Percentiles rank a stretch among this genome's conserved stretches.
phyloP scores from a whole-genome alignment of 441 rosid genomes.

The Monsonia emarginata region DNA sequence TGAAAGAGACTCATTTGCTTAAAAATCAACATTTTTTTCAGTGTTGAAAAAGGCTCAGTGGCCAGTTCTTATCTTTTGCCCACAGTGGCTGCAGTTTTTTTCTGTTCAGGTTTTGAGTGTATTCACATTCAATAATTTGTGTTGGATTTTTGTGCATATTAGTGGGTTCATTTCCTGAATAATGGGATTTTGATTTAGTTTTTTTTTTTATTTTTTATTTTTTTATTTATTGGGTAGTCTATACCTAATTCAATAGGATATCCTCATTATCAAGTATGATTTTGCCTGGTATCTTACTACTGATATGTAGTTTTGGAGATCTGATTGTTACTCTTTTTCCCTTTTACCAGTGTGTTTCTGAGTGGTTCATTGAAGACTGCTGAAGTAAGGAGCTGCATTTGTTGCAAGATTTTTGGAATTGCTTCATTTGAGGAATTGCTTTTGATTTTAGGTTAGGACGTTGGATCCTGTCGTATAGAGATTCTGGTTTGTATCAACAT shows the following conservation, averaged over 20 bases:
- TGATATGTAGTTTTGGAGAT: slow-evolving; percentile 18
- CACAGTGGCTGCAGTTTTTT: neutral
- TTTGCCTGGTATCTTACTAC: neutral
- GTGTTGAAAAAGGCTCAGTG: slow-evolving; percentile 1
- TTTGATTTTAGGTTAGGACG: slow-evolving; percentile 1
- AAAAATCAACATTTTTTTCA: slow-evolving; percentile 12
- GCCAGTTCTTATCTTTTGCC: no score
- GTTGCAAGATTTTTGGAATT: slow-evolving; percentile 12
- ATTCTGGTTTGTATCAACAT: slow-evolving; percentile 13
- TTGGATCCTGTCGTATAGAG: slow-evolving; percentile 3
- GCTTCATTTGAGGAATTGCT: slow-evolving; percentile 24
- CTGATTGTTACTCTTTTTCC: slow-evolving; percentile 9
- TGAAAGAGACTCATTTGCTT: slow-evolving; percentile 27
- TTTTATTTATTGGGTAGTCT: no score
- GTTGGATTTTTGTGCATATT: slow-evolving; percentile 5
- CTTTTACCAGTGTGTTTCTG: slow-evolving; percentile 10
- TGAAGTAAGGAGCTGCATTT: slow-evolving; percentile 16
- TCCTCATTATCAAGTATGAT: neutral
- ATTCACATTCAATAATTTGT: slow-evolving; percentile 15
- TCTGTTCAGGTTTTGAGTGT: neutral
- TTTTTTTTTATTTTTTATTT: no score
- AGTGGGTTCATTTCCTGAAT: slow-evolving; percentile 3
- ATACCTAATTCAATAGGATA: neutral
- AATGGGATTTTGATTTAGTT: neutral
- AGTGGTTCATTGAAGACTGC: slow-evolving; percentile 16